Base-by-base conservation (phyloP, 176 grass and related monocot genomes). In the Bolboschoenus planiculmis region DNA sequence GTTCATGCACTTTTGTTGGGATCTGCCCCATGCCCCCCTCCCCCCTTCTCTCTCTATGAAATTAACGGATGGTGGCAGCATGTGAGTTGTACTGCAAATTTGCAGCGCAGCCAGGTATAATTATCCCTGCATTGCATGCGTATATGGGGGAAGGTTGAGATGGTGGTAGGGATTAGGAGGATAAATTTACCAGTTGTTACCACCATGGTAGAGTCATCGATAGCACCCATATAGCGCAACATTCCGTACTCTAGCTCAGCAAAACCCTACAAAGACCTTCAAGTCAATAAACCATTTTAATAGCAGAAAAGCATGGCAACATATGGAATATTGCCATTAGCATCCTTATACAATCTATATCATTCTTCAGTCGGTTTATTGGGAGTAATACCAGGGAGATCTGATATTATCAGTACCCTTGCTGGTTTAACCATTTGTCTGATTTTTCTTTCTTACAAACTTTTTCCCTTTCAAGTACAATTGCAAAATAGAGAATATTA, bases 231-330 rank as follows among this genome's bases (percentile, higher is more conserved):
- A 80, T 93, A 95, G 16, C 87, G 96, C 83, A 98, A 84, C 89
- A 98, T 98, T 72, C 92, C 96, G 33, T 98, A 98, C 86, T 98
- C 92, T 33, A 98, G 96, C 85, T 98, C 96, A 7, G 95, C 90
- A 84, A 98, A 98, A 54, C 92, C 95, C 90, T 98, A 82, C 3
- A 3, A 50, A 65, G 23, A 82, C 18, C 46, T 18, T 51, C 44
- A 51, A 13, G 44, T 76, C 20, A 70, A 51, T 76, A 31, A 53
- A 53, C 24, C 0, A 8, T 30, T 46, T 40, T 23, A 7, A 30
- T 16, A 43, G 14, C 24, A 50, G 13, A 30, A 75, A 43, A 42
- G 37, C 37, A 42, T 42, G 8, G 37, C 3, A 44, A 50, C 11
- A 51, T 48, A 48, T 2, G 15, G 14, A 51, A 11, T 73, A 44